Conservation (phyloP, 371 early-diverging fungal species). For the Saksenaea oblongispora region DNA sequence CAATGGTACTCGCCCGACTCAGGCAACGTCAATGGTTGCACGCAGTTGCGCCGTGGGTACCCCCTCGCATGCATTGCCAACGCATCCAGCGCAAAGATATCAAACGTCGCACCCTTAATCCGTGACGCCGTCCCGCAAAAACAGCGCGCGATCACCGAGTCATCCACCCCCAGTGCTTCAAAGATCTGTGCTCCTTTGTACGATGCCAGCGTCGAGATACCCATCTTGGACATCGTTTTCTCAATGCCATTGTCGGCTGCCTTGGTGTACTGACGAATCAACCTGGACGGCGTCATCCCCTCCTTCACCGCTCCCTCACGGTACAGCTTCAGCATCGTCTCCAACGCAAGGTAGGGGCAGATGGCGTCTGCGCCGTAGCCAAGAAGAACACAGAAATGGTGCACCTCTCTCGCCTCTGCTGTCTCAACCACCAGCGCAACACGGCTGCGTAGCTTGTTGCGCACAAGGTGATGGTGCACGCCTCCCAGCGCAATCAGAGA, state of each 20-base stretch:
- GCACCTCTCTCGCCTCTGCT: slow-evolving; percentile 93
- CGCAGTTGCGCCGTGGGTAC: slow-evolving; percentile 71
- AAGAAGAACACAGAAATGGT: slow-evolving; percentile 92
- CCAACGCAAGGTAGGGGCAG: slow-evolving; percentile 89
- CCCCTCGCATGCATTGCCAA: slow-evolving; percentile 82
- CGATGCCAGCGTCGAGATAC: slow-evolving; percentile 92
- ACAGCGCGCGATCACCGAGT: slow-evolving; percentile 81
- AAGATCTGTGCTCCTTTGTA: slow-evolving; percentile 98
- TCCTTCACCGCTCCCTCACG: slow-evolving; percentile 75
- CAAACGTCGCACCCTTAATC: slow-evolving; percentile 87
- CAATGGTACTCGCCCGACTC: slow-evolving; percentile 95
- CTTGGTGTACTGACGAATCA: slow-evolving; percentile 78
- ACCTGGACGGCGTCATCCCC: slow-evolving; percentile 45
- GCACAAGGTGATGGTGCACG: slow-evolving; percentile 89
- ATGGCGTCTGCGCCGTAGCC: slow-evolving; percentile 96
- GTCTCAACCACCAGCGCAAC: slow-evolving; percentile 88
- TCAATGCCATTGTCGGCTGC: slow-evolving; percentile 89
- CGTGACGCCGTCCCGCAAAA: slow-evolving; percentile 92
- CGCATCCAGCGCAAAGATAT: slow-evolving; percentile 86
- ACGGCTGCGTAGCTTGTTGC: slow-evolving; percentile 80
- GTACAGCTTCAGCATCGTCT: slow-evolving; percentile 82
- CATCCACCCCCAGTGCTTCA: slow-evolving; percentile 90
- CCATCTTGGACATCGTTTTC: slow-evolving; percentile 98
- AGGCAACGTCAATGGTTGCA: slow-evolving; percentile 64
- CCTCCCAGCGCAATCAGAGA: slow-evolving; percentile 84